Percentiles rank a stretch among this genome's conserved stretches.
Evolutionary conservation across 2,329 filamentous ascomycete genomes (phyloP).

Genomic region (Colletotrichum filicis): DNA sequence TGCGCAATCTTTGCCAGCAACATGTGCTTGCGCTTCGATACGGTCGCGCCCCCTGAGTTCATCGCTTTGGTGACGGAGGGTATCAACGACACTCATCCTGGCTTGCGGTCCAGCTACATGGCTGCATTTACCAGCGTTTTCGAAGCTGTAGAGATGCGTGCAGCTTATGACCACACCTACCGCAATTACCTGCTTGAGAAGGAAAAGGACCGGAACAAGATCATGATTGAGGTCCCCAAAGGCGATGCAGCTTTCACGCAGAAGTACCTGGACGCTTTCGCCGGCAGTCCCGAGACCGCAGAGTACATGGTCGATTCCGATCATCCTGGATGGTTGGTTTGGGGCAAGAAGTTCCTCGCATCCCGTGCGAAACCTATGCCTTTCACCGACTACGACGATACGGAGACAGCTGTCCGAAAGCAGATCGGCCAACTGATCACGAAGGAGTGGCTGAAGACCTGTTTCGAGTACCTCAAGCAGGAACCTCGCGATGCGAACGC

Average conservation of each 20-base stretch:
- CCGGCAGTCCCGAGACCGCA: slow-evolving; percentile 70
- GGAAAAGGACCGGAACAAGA: slow-evolving; percentile 80
- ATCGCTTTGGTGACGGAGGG: slow-evolving; percentile 85
- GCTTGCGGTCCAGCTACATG: slow-evolving; percentile 82
- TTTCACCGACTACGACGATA: slow-evolving; percentile 80
- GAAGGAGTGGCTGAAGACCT: slow-evolving; percentile 85
- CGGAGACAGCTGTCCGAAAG: slow-evolving; percentile 78
- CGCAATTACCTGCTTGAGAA: slow-evolving; percentile 86
- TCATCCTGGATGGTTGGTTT: slow-evolving; percentile 95
- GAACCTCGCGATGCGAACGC: slow-evolving; percentile 85
- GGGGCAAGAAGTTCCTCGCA: slow-evolving; percentile 88
- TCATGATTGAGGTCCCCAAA: slow-evolving; percentile 78
- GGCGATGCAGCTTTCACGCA: slow-evolving; percentile 83
- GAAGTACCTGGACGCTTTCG: slow-evolving; percentile 82
- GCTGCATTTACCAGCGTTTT: slow-evolving; percentile 82
- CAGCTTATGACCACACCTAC: slow-evolving; percentile 87
- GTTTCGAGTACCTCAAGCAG: slow-evolving; percentile 95
- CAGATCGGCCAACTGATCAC: slow-evolving; percentile 86
- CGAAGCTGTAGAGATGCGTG: slow-evolving; percentile 87
- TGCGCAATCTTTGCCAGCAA: slow-evolving; percentile 93
- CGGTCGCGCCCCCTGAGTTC: slow-evolving; percentile 82
- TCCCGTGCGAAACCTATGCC: slow-evolving; percentile 77
- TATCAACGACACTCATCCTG: slow-evolving; percentile 90
- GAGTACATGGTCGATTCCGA: slow-evolving; percentile 94
- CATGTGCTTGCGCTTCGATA: slow-evolving; percentile 90